Evolutionary conservation across 176 grass and related monocot genomes (phyloP).

Genomic region (Bothriochloa decipiens): DNA sequence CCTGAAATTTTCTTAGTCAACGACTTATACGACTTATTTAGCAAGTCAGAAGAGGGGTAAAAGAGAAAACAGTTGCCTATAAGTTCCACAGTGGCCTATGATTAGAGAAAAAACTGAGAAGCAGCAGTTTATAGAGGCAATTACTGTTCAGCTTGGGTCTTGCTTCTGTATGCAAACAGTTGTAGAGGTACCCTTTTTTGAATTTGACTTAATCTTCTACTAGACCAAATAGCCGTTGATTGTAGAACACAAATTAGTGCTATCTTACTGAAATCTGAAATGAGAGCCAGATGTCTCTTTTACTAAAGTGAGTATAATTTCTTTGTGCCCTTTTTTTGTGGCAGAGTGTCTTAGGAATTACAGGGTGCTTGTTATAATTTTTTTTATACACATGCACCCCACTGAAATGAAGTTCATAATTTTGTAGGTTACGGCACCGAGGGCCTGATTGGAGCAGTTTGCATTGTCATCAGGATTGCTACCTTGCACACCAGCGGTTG

Average conservation of each 20-base stretch:
- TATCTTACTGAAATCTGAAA: background rate
- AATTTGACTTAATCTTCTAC: background rate
- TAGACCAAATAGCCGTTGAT: background rate
- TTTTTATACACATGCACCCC: constrained; percentile 3
- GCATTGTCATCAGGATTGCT: constrained; percentile 82
- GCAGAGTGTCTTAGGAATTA: background rate
- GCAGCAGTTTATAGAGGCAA: background rate
- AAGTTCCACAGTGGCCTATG: background rate
- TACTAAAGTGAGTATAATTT: background rate
- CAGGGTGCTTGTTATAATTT: constrained; percentile 7
- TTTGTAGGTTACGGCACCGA: constrained; percentile 76
- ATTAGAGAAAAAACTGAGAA: background rate
- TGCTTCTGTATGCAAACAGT: background rate
- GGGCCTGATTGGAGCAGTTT: constrained; percentile 98
- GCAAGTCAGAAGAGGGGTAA: background rate
- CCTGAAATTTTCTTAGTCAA: background rate
- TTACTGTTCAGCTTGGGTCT: background rate
- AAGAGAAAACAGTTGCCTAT: background rate
- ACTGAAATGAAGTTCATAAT: constrained; percentile 32
- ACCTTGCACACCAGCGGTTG: constrained; percentile 92
- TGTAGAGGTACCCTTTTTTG: background rate
- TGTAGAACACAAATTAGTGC: background rate
- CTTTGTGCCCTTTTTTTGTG: background rate
- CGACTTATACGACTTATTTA: background rate
- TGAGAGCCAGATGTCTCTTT: background rate